Evolutionary conservation across 805 yeast species (phyloP), one percentile per base, ranked within the genome.

Genomic region (Hanseniaspora thailandica): DNA sequence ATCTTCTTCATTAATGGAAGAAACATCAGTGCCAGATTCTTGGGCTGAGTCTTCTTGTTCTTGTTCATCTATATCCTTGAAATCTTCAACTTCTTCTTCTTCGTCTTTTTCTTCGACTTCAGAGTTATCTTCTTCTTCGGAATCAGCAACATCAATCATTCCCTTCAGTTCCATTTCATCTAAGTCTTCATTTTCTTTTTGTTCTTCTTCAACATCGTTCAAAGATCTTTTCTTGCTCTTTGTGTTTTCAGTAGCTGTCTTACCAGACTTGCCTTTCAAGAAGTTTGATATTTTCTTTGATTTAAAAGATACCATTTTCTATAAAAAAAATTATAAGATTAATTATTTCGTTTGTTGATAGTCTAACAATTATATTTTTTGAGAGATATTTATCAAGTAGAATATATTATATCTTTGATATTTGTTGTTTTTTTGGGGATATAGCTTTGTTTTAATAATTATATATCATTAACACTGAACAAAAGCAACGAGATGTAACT

Each of bases 51-150:
- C n/a, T n/a, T n/a, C n/a, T 4, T 33, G 47, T 35, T 34, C 45
- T 43, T 41, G 28, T 15, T 39, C 39, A 10, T 47, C 52, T 17
- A 47, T 36, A 22, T 47, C 51, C 15, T 36, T 26, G 34, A 49
- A 41, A 15, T 43, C 39, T 5, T 40, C 47, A 5, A 40, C 43
- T 15, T 20, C 17, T 20, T 43, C 55, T 46, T 45, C 55, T 33
- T 35, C 49, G n/a, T n/a, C n/a, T n/a, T n/a, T n/a, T 9, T 52
- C 34, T 22, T 52, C 44, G 3, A 35, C 51, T 19, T 40, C 51
- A 8, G 43, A 38, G 60, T 76, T 80, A 20, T 75, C 76, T 47
- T 70, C 72, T 25, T 74, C 78, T 15, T 70, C 74, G 4, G 76
- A 71, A 40, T 69, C 68, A 13, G 63, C 67, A 43, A 70, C 74